These are phyloP conservation scores for Pseudogymnoascus sp. DNA, from an alignment of 2,329 filamentous ascomycete genomes.

Conservation along the genomic window DNA sequence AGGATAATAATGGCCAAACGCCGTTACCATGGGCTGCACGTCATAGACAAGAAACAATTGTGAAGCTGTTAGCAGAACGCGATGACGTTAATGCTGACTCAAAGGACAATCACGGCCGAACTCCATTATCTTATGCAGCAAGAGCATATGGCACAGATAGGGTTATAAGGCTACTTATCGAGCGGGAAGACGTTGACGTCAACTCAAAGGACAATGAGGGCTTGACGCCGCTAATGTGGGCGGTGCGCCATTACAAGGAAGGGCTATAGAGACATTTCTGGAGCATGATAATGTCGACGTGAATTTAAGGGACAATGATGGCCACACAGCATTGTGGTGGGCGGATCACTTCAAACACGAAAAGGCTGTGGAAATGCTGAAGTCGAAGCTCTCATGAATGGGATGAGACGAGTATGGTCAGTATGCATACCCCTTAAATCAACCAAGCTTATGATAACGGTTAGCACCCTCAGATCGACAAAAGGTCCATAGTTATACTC, in stretches of 20 bases:
- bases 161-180: neutral
- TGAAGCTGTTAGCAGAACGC: neutral
- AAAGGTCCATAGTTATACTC: neutral
- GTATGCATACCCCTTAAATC: neutral
- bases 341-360: neutral
- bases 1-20: neutral
- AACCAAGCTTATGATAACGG: neutral
- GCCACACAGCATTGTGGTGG: neutral
- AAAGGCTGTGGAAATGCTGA: neutral
- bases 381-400: neutral
- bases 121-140: neutral
- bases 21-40: neutral
- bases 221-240: slow-evolving; percentile 6
- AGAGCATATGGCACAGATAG: neutral
- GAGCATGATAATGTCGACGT: neutral
- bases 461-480: neutral
- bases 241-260: neutral
- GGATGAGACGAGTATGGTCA: neutral
- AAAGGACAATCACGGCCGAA: neutral
- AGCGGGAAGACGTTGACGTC: neutral
- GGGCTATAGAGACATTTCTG: neutral
- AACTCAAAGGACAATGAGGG: neutral
- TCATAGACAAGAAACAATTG: neutral
- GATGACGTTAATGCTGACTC: neutral
- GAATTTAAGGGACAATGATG: neutral